Percentiles rank a stretch among this genome's conserved stretches.
Conservation (phyloP, 805 yeast genomes). For the Wickerhamomyces ciferrii region DNA sequence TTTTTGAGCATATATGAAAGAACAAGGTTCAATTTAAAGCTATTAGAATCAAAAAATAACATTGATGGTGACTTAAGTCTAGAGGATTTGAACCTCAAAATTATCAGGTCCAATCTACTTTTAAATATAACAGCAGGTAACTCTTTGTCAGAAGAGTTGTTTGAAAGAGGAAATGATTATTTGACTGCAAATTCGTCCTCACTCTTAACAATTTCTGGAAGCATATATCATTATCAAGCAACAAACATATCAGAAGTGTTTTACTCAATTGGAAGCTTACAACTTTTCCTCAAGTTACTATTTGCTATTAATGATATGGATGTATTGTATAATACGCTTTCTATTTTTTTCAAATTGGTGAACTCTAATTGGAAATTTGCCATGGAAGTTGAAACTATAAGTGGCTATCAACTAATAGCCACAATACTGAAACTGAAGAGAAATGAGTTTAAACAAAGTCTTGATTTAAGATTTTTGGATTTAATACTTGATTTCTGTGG, state of each 20-base stretch:
- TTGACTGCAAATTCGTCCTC: constrained; percentile 1
- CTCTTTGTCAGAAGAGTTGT: background rate
- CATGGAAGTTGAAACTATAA: constrained; percentile 52
- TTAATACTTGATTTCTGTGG: constrained; percentile 50
- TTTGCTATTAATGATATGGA: constrained; percentile 36
- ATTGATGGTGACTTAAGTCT: constrained; percentile 14
- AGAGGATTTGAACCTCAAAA: constrained; percentile 10
- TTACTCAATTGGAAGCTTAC: constrained; percentile 44
- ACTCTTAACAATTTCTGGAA: constrained; percentile 3
- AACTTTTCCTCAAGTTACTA: constrained; percentile 37
- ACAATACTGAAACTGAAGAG: constrained; percentile 45
- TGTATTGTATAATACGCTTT: constrained; percentile 29
- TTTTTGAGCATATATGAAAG: constrained; percentile 34
- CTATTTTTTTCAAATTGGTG: constrained; percentile 37
- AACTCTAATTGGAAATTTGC: constrained; percentile 43
- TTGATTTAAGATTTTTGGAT: constrained; percentile 41
- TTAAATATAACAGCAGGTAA: constrained; percentile 14
- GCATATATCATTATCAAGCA: constrained; percentile 2
- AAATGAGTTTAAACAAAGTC: constrained; percentile 17
- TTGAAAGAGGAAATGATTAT: background rate
- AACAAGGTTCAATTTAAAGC: constrained; percentile 28
- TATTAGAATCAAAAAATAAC: constrained; percentile 25
- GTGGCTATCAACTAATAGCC: constrained; percentile 56
- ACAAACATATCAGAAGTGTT: constrained; percentile 12
- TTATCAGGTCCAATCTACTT: constrained; percentile 12